Evolutionary conservation across 1,139 yeast genomes (phyloP), one percentile per base, ranked within the genome.

Genomic region (Nakaseomyces glabratus): DNA sequence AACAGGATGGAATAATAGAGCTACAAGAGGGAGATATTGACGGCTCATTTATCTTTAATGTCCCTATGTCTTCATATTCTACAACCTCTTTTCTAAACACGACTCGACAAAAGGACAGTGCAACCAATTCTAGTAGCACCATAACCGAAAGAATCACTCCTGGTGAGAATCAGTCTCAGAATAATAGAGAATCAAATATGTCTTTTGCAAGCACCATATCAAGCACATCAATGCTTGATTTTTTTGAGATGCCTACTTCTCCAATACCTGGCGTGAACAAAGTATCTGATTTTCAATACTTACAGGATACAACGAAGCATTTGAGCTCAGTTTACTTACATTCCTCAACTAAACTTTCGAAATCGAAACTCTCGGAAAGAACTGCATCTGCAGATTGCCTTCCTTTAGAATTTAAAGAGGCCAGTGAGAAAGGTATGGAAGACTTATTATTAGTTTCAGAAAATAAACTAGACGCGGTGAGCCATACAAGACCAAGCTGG

Each of bases 401-500:
- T 21, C 69, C 71, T 6, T 36, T 50, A 19, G 54, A 57, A 10
- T 46, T 61, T 18, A 55, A 53, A 34, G 52, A 52, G 20, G 65
- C 66, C 2, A 55, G 61, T 20, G 52, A 47, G 10, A 47, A 54
- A 20, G 65, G 69, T 1, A 48, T 69, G 37, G 77, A 72, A 36
- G 76, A 72, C 46, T 46, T 66, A 37, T 51, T 56, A 31, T 47
- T 71, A 20, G 62, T 71, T 1, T 70, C 76, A 0, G 60, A 55
- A 22, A 70, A 65, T 44, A 69, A 66, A 47, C 38, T 65, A 34
- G 58, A 63, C 30, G 46, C 51, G 21, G 45, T 63, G 13, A 52
- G 69, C 11, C 62, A 62, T 10, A 62, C 73, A 1, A 59, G 75
- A 35, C 75, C 75, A 2, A 57, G 66, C 31, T 68, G 73, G 69